These are phyloP conservation scores for Hypholoma sublateritium DNA, from an alignment of 768 basidiomycete species.

Conservation along the genomic window DNA sequence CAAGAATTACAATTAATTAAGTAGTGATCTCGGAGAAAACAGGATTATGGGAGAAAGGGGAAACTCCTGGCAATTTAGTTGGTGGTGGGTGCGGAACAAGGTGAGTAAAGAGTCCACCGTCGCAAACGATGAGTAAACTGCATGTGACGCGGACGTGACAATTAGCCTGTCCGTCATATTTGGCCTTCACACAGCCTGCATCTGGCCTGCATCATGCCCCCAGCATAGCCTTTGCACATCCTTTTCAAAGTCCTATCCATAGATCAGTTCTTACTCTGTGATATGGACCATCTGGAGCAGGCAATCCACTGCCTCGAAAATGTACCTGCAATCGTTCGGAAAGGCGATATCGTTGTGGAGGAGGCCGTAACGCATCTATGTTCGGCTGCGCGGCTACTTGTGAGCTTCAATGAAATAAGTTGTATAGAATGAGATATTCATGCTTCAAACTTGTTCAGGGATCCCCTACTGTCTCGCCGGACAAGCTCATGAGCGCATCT, in stretches of 20 bases:
- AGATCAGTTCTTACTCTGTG: neutral
- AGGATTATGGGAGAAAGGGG: slow-evolving; percentile 1
- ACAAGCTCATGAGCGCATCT: slow-evolving; percentile 28
- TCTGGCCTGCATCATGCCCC: no score
- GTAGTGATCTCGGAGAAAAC: slow-evolving; percentile 1
- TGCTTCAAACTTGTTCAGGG: slow-evolving; percentile 30
- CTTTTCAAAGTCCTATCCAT: neutral
- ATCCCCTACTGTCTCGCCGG: slow-evolving; percentile 33
- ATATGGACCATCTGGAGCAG: slow-evolving; percentile 25
- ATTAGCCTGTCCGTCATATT: neutral
- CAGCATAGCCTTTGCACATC: no score
- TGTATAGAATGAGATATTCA: neutral
- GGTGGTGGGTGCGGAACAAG: slow-evolving; percentile 17
- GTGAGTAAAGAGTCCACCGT: slow-evolving; percentile 11
- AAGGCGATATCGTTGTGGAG: slow-evolving; percentile 26
- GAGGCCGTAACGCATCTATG: slow-evolving; percentile 39
- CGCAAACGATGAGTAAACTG: slow-evolving; percentile 18
- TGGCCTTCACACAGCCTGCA: neutral
- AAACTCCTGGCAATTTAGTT: neutral
- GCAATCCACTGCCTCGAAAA: slow-evolving; percentile 32
- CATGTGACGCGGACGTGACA: slow-evolving; percentile 8
- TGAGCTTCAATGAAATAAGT: slow-evolving; percentile 21
- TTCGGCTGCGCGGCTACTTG: slow-evolving; percentile 43
- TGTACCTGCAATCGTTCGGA: slow-evolving; percentile 23
- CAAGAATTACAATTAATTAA: slow-evolving; percentile 15